Evolutionary conservation across 2,329 filamentous ascomycete genomes (phyloP).

Genomic region (Mycogone perniciosa): DNA sequence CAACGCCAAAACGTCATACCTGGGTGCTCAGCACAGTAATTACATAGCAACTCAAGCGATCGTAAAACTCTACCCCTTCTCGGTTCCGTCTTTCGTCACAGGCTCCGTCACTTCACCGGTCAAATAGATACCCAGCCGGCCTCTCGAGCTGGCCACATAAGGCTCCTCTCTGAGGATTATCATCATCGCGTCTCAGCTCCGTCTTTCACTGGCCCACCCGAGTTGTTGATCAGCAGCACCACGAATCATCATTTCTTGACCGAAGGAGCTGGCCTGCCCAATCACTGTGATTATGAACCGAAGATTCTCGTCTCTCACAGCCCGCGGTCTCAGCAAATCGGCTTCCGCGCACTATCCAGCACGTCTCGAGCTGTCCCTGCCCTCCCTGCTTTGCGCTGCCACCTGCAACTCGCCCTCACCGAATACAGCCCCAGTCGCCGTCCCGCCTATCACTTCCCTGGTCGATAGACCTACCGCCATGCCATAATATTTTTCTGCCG

Average conservation of each 20-base stretch:
- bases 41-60: too few species aligned
- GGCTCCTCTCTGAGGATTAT: neutral
- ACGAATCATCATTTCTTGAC: neutral
- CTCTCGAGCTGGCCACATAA: neutral
- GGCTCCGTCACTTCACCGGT: neutral
- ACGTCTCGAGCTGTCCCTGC: neutral
- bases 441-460: constrained; percentile 11
- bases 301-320: neutral
- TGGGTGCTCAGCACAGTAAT: too few species aligned
- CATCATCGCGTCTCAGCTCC: neutral
- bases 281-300: neutral
- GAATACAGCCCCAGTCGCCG: constrained; percentile 4
- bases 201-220: neutral
- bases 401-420: constrained; percentile 5
- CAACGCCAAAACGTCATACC: too few species aligned
- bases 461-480: constrained; percentile 2
- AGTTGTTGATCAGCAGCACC: neutral
- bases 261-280: neutral
- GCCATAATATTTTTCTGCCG: constrained; percentile 4
- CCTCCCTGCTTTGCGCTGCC: neutral
- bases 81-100: neutral
- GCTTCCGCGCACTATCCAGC: neutral
- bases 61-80: neutral
- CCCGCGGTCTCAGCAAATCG: neutral
- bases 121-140: too few species aligned